Base-by-base conservation (phyloP, 345 rosid species). In the Arabis hirsuta region DNA sequence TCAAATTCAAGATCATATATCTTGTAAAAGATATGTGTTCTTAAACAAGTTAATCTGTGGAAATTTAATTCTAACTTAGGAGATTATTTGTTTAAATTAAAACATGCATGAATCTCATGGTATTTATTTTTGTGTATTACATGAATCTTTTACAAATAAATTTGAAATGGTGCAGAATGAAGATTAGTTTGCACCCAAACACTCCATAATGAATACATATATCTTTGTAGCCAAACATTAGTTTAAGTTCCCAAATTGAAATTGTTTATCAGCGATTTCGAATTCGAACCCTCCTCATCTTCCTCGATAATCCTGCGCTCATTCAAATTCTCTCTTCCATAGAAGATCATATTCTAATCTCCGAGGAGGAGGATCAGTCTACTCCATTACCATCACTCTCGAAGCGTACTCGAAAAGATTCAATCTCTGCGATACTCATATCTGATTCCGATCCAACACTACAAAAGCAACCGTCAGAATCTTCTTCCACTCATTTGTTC, bases 401-500 rank as follows among this genome's bases (percentile, higher is more conserved):
- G 10, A 78, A 78, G 4, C 73, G 77, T 5, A 7, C 75, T 31
- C 70, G 78, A 14, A 68, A 43, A 24, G 55, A 65, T 20, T 56
- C 67, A 2, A 11, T 55, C 58, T 65, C 62, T 50, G 22, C 75
- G 27, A 69, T 78, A 0, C 62, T 73, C 31, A 62, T 78, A 0
- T 78, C 74, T 9, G 78, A 78, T 47, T 57, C 74, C 34, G 81
- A 78, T 36, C 67, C 75, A 34, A 73, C 81, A 4, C 81, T 75
- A 5, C 75, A 63, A 39, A 90, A 88, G 61, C 65, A 63, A 24
- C 73, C 63, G 32, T 65, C 74, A 45, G 66, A 41, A 62, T 27
- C 82, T 43, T 45, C 62, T 31, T 61, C 78, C 5, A 65, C 86
- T 10, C 83, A 82, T 42, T 73, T 69, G 9, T 69, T 85, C 73